Evolutionary conservation across 345 rosid species (phyloP), one percentile per base, ranked within the genome.

Genomic region (Fremontodendron californicum): DNA sequence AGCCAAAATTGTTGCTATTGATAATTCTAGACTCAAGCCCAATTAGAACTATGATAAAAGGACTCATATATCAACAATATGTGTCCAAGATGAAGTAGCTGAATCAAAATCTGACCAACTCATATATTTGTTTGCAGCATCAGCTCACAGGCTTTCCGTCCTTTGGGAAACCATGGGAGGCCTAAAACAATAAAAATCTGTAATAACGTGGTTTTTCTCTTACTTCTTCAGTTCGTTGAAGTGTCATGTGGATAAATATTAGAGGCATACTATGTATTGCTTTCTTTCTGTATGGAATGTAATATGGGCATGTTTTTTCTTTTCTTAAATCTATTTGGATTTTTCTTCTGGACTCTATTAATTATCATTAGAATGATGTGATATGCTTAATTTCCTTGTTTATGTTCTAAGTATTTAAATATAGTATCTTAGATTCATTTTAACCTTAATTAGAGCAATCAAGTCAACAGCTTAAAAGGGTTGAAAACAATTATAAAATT

Each of bases 161-260:
- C 81, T 77, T 74, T 29, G 31, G 57, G 82, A 81, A 79, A 43
- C 43, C 78, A 69, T 81, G 78, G 81, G 85, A 84, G 55, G 63
- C 61, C 74, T 66, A 60, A 29, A 73, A 61, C 73, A 75, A 66
- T 29, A 65, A 51, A n/a, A 65, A 51, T 51, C 78, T 69, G 37
- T 73, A 63, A 55, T 46, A 69, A 77, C 27, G 12, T 55, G 64
- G 29, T 48, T n/a, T 23, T 18, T 54, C 46, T 62, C 57, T 39
- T 57, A 15, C 57, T 40, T 64, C 73, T 64, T 65, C 9, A 61
- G 39, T 29, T 61, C 39, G 13, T 61, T 27, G 3, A 27, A 5
- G 65, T 12, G 19, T 29, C 39, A 1, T 61, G 19, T 61, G 65
- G 39, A 61, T 61, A 27, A 61, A 5, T 13, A 29, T 61, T 61